Evolutionary conservation across 805 yeast species (phyloP).

Genomic region (Aciculoconidium aculeatum): DNA sequence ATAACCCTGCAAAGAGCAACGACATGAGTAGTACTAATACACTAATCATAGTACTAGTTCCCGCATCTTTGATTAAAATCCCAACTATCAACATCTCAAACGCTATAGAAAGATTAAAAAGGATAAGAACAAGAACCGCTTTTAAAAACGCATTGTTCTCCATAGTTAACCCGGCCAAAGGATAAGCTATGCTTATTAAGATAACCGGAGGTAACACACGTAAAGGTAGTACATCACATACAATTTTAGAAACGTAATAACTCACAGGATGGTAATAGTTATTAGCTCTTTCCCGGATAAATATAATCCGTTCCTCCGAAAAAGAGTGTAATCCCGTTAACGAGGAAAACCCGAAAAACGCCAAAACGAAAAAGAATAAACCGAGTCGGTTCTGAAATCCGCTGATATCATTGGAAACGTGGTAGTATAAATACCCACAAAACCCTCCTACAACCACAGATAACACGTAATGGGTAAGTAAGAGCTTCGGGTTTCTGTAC

Average conservation of each 20-base stretch:
- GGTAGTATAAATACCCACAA: conserved; percentile 80
- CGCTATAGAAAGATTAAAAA: conserved; percentile 85
- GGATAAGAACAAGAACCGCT: conserved; percentile 60
- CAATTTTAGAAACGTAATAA: conserved; percentile 76
- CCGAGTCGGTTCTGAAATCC: conserved; percentile 97
- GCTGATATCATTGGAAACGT: conserved; percentile 81
- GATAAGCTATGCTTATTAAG: conserved; percentile 75
- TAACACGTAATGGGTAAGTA: conserved; percentile 76
- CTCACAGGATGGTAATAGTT: conserved; percentile 87
- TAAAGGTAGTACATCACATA: conserved; percentile 90
- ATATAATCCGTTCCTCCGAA: conserved; percentile 81
- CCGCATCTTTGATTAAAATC: conserved; percentile 78
- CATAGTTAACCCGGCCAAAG: conserved; percentile 82
- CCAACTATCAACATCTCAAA: conserved; percentile 84
- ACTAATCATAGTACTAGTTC: conserved; percentile 86
- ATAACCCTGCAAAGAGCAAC: conserved; percentile 86
- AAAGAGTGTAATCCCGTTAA: conserved; percentile 88
- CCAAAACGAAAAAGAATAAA: conserved; percentile 81
- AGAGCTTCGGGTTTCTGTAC: conserved; percentile 86
- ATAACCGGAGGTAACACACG: conserved; percentile 89
- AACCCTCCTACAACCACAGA: conserved; percentile 74
- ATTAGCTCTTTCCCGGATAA: conserved; percentile 89
- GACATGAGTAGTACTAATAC: conserved; percentile 81
- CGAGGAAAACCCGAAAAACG: conserved; percentile 91
- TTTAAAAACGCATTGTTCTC: conserved; percentile 68